phyloP scores from a whole-genome alignment of 179 eudicot genomes.

The Silene noctiflora region DNA sequence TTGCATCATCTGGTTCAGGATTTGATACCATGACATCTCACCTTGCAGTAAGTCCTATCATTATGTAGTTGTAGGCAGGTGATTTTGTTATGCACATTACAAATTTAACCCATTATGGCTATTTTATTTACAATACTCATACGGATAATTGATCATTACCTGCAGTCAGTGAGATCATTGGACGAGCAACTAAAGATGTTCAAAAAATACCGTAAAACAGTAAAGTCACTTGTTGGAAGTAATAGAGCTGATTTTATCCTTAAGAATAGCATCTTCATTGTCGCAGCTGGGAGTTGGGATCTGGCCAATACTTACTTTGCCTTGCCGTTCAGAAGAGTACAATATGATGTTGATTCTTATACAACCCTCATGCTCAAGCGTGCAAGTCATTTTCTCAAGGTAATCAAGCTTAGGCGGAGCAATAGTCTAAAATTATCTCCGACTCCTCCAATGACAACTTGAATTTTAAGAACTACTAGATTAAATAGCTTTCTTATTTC shows the following conservation, averaged over 20 bases:
- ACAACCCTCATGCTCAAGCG: slow-evolving; percentile 35
- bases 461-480: no score
- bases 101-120: no score
- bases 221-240: slow-evolving; percentile 34
- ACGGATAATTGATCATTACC: background rate
- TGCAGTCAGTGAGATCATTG: slow-evolving; percentile 40
- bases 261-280: slow-evolving; percentile 32
- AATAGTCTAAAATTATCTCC: background rate
- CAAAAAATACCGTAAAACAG: slow-evolving; percentile 37
- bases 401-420: slow-evolving; percentile 14
- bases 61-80: no score
- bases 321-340: slow-evolving; percentile 25
- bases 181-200: slow-evolving; percentile 40
- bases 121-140: background rate
- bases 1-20: slow-evolving; percentile 23
- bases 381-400: slow-evolving; percentile 47
- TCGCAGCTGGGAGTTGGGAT: slow-evolving; percentile 53
- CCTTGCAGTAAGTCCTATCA: slow-evolving; percentile 6
- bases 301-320: slow-evolving; percentile 45
- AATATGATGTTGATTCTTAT: slow-evolving; percentile 35
- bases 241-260: slow-evolving; percentile 30
- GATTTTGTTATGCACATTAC: background rate
- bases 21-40: slow-evolving; percentile 23
- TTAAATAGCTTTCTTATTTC: no score
- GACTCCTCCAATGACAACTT: background rate